Conservation (phyloP, 2,329 filamentous ascomycete genomes). For the Basipetospora chlamydospora region DNA sequence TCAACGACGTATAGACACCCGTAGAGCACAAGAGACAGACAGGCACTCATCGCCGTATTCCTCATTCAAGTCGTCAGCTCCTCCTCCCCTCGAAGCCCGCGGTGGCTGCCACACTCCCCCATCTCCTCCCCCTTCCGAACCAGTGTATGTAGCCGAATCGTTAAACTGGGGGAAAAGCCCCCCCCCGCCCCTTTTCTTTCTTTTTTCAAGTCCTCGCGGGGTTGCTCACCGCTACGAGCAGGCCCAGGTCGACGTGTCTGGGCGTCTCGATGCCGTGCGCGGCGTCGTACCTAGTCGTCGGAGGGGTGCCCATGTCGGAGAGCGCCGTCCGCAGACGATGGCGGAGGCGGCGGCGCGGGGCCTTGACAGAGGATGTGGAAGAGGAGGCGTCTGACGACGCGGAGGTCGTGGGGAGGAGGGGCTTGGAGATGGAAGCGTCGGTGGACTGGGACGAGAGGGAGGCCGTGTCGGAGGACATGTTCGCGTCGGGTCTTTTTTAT, state of each 20-base stretch:
- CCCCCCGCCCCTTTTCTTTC: no score
- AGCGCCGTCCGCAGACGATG: slow-evolving; percentile 5
- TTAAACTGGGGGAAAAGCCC: no score
- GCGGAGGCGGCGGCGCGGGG: slow-evolving; percentile 4
- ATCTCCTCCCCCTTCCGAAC: no score
- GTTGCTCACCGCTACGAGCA: slow-evolving; percentile 7
- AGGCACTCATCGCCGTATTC: no score
- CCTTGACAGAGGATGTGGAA: not conserved
- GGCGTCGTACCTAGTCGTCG: slow-evolving; percentile 8
- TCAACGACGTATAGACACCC: no score
- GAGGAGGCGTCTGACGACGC: not conserved
- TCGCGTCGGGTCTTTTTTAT: not conserved
- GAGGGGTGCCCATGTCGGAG: slow-evolving; percentile 9
- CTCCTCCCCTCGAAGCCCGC: no score
- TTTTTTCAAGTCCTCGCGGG: slow-evolving; percentile 8
- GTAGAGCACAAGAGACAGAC: no score
- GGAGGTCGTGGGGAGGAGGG: not conserved
- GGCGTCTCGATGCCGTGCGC: slow-evolving; percentile 7
- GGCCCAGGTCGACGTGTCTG: slow-evolving; percentile 8
- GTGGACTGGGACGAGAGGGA: slow-evolving; percentile 3
- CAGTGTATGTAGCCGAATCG: no score
- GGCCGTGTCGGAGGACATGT: slow-evolving; percentile 2
- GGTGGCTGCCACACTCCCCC: no score
- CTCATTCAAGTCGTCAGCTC: no score
- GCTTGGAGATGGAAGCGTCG: slow-evolving; percentile 1